Percentiles rank a stretch among this genome's conserved stretches.
Conservation (phyloP, 2,329 filamentous ascomycete species). For the Colletotrichum filicis region DNA sequence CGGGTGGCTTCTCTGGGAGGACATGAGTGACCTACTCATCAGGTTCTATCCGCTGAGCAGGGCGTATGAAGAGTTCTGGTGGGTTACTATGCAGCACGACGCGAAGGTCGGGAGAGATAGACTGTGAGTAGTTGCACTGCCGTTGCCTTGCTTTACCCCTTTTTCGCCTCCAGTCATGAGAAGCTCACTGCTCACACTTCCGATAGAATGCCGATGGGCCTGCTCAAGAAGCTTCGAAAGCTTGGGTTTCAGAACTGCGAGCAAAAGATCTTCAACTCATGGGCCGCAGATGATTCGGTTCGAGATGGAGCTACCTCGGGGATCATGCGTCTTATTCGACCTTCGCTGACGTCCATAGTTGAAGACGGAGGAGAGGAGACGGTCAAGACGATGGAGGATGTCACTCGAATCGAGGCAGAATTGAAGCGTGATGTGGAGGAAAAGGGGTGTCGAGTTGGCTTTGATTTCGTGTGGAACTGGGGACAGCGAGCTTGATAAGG, state of each 20-base stretch:
- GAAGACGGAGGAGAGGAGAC: conserved; percentile 20
- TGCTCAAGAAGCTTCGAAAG: conserved; percentile 9
- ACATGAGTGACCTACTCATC: conserved; percentile 17
- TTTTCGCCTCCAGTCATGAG: neutral
- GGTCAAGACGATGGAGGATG: conserved; percentile 18
- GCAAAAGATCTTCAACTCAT: conserved; percentile 20
- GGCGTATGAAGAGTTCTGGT: conserved; percentile 29
- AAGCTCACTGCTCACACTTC: neutral
- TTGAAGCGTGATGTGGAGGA: conserved; percentile 7
- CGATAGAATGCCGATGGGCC: conserved; percentile 10
- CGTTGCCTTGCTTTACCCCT: neutral
- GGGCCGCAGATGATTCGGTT: conserved; percentile 19
- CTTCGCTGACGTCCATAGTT: conserved; percentile 6
- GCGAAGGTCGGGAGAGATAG: conserved; percentile 12
- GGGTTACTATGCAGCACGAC: conserved; percentile 17
- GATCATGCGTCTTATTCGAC: neutral
- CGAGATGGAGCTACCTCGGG: neutral
- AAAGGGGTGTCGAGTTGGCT: conserved; percentile 7
- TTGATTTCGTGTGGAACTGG: conserved; percentile 20
- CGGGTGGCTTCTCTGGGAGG: conserved; percentile 38
- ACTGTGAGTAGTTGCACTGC: neutral
- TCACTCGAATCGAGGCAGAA: conserved; percentile 7
- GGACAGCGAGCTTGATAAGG: conserved; percentile 5
- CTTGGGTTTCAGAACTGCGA: conserved; percentile 8
- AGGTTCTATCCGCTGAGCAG: conserved; percentile 23